Base-by-base conservation (phyloP, 1,139 yeast species). In the Pichia kudriavzevii region DNA sequence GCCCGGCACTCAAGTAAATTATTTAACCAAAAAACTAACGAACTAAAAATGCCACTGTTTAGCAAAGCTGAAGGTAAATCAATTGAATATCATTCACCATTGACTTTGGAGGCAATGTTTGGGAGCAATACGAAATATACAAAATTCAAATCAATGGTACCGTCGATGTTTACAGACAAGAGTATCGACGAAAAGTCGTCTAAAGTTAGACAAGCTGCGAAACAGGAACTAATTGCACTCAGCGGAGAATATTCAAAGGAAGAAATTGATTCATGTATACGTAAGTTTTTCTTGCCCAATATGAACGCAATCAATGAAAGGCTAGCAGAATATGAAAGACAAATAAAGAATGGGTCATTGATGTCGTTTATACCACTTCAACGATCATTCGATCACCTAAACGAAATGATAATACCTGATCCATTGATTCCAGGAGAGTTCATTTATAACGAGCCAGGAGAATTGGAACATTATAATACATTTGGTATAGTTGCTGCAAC, bases 271-370 rank as follows among this genome's bases (percentile, higher is more conserved):
- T 11, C 22, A 3, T 22, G 32, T 5, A 26, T 47, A 7, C 28
- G 35, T 19, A 22, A 29, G 5, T 18, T 13, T 5, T 7, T 49
- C 2, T 13, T 33, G 8, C 45, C 46, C 2, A 24, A 45, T 23
- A 36, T 40, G 28, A 33, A 36, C 7, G 50, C 50, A 4, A 29
- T 45, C 13, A n/a, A 26, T 7, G 52, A 49, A 27, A 31, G 49
- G 30, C 11, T 50, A 4, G 28, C 26, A 1, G 44, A 35, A 26
- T 46, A 47, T 22, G 39, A 31, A 5, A 14, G 15, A 7, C 31
- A 46, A 17, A 21, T 49, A n/a, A 42, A 41, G 21, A 11, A 10
- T 9, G 28, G 42, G 1, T 22, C 43, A 7, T 33, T 40, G 17
- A 29, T 38, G 26, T 31, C 28, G 3, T 25, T 41, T 9, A n/a